Evolutionary conservation across 768 basidiomycete species (phyloP).

Genomic region (Boletus vinaceobasis): DNA sequence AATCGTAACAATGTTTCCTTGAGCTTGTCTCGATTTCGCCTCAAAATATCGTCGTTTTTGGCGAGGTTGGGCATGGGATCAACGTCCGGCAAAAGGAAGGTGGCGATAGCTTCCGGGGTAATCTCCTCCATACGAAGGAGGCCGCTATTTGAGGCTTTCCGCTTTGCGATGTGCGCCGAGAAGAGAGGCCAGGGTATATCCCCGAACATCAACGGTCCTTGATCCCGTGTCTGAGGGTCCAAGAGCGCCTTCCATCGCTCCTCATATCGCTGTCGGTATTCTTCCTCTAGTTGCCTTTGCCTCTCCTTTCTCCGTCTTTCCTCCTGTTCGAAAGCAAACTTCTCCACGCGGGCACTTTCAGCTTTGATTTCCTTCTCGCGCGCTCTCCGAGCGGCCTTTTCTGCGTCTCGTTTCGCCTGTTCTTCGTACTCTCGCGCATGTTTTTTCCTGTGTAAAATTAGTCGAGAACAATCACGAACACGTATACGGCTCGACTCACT

Average conservation of each 20-base stretch:
- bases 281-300: constrained; percentile 40
- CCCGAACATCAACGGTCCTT: constrained; percentile 39
- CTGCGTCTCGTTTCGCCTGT: constrained; percentile 51
- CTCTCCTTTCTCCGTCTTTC: constrained; percentile 46
- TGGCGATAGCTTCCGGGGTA: constrained; percentile 50
- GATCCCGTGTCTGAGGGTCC: constrained; percentile 23
- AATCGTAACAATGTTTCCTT: constrained; percentile 69
- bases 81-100: constrained; percentile 49
- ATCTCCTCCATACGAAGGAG: constrained; percentile 44
- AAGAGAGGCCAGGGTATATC: constrained; percentile 78
- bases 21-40: constrained; percentile 57
- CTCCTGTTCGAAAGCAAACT: constrained; percentile 50
- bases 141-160: constrained; percentile 11
- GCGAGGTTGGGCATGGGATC: neutral
- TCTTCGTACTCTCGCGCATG: constrained; percentile 68
- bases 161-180: constrained; percentile 24
- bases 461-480: neutral
- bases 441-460: constrained; percentile 47
- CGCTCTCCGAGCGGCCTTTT: constrained; percentile 48
- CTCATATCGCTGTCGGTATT: constrained; percentile 54
- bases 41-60: constrained; percentile 28
- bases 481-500: constrained; percentile 38
- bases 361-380: constrained; percentile 51
- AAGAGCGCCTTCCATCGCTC: constrained; percentile 53
- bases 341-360: constrained; percentile 52